Evolutionary conservation across 2,329 filamentous ascomycete genomes (phyloP).

Genomic region (Graphilbum fragrans): DNA sequence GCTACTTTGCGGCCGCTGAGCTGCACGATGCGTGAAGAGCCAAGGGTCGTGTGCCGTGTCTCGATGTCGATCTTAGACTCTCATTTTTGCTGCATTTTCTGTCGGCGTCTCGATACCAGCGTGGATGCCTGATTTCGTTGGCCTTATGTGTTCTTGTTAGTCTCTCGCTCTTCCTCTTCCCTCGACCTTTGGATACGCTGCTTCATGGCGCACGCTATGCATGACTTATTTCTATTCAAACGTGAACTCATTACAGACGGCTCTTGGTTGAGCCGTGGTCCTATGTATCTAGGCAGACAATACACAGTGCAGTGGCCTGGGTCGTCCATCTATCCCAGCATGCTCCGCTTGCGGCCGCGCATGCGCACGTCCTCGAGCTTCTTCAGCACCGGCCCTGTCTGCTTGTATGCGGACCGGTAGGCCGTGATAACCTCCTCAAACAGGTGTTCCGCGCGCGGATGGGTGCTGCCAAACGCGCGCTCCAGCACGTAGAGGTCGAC

Average conservation of each 20-base stretch:
- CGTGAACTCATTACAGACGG: too few species aligned
- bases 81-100: background rate
- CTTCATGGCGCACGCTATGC: too few species aligned
- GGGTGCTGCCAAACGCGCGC: slow-evolving; percentile 86
- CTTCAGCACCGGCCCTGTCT: slow-evolving; percentile 61
- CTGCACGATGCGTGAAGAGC: slow-evolving; percentile 30
- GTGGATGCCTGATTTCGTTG: background rate
- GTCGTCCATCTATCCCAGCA: slow-evolving; percentile 56
- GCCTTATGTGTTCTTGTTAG: background rate
- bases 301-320: too few species aligned
- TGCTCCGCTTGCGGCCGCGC: slow-evolving; percentile 91
- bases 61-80: too few species aligned
- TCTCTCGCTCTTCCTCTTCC: too few species aligned
- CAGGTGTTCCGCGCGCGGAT: slow-evolving; percentile 70
- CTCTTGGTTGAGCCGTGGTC: background rate
- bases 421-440: slow-evolving; percentile 62
- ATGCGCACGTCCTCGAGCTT: slow-evolving; percentile 85
- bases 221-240: slow-evolving; percentile 3
- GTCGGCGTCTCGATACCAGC: too few species aligned
- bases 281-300: too few species aligned
- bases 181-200: too few species aligned
- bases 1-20: slow-evolving; percentile 84
- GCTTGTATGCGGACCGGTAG: slow-evolving; percentile 66
- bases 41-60: background rate
- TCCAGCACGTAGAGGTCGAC: slow-evolving; percentile 96